Evolutionary conservation across 1,284 basidiomycete species (phyloP).

Genomic region (Apiotrichum siamense): DNA sequence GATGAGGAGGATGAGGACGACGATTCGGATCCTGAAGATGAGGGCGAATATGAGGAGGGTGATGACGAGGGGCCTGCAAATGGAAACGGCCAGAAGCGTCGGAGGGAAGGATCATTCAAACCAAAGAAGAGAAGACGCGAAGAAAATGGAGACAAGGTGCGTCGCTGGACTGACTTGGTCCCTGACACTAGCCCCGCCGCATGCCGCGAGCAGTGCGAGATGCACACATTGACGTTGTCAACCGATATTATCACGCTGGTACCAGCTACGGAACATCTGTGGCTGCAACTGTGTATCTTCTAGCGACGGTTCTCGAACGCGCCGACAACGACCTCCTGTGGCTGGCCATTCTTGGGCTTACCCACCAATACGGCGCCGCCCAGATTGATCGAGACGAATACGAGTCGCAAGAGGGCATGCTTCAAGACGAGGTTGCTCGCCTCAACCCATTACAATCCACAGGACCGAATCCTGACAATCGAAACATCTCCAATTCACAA

Average conservation of each 20-base stretch:
- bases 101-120: conserved; percentile 27
- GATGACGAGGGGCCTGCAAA: conserved; percentile 38
- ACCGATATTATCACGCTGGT: conserved; percentile 79
- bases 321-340: conserved; percentile 91
- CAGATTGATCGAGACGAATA: conserved; percentile 82
- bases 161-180: not conserved
- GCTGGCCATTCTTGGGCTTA: conserved; percentile 90
- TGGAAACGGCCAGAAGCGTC: conserved; percentile 53
- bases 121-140: conserved; percentile 25
- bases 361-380: conserved; percentile 82
- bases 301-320: conserved; percentile 81
- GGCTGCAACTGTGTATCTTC: conserved; percentile 79
- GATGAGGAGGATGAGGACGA: conserved; percentile 47
- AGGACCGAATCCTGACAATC: conserved; percentile 60
- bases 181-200: conserved; percentile 44
- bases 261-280: conserved; percentile 86
- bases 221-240: conserved; percentile 58
- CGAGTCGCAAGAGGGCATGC: conserved; percentile 70
- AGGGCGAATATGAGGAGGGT: conserved; percentile 51
- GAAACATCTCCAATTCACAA: conserved; percentile 68
- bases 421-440: conserved; percentile 81
- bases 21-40: conserved; percentile 48
- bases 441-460: conserved; percentile 58
- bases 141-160: conserved; percentile 26
- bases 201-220: conserved; percentile 66